Evolutionary conservation across 2,329 filamentous ascomycete genomes (phyloP).

Genomic region (Ampelomyces quisqualis): DNA sequence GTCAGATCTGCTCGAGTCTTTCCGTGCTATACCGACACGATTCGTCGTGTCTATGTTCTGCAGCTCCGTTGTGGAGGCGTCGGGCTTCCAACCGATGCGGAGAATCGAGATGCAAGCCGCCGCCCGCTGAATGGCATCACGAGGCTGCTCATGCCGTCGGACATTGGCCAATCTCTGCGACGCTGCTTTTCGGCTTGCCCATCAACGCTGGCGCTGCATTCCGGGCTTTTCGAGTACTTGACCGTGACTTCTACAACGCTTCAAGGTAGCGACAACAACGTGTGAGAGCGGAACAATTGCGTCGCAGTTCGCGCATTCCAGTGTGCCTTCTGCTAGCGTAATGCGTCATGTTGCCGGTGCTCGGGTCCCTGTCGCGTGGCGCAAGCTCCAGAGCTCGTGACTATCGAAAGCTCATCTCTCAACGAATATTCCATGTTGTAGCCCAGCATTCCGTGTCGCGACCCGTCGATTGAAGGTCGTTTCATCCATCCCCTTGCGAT

Average conservation of each 20-base stretch:
- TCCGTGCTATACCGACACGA: too few species aligned
- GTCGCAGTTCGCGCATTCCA: not conserved
- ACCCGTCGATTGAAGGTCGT: not conserved
- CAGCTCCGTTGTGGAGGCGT: not conserved
- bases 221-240: too few species aligned
- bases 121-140: not conserved
- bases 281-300: not conserved
- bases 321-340: not conserved
- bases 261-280: too few species aligned
- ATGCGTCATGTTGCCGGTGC: slow-evolving; percentile 1
- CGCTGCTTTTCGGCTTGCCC: too few species aligned
- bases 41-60: too few species aligned
- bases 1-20: too few species aligned
- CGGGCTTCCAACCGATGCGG: slow-evolving; percentile 2
- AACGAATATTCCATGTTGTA: slow-evolving; percentile 11
- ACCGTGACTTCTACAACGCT: too few species aligned
- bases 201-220: too few species aligned
- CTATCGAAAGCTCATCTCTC: slow-evolving; percentile 14
- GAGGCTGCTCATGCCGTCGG: slow-evolving; percentile 1
- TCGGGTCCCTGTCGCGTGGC: slow-evolving; percentile 8
- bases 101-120: not conserved
- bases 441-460: not conserved
- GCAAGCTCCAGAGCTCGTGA: slow-evolving; percentile 13
- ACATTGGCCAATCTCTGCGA: not conserved
- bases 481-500: not conserved